phyloP scores from a whole-genome alignment of 208 protist genomes.

The Trypanosoma brucei region DNA sequence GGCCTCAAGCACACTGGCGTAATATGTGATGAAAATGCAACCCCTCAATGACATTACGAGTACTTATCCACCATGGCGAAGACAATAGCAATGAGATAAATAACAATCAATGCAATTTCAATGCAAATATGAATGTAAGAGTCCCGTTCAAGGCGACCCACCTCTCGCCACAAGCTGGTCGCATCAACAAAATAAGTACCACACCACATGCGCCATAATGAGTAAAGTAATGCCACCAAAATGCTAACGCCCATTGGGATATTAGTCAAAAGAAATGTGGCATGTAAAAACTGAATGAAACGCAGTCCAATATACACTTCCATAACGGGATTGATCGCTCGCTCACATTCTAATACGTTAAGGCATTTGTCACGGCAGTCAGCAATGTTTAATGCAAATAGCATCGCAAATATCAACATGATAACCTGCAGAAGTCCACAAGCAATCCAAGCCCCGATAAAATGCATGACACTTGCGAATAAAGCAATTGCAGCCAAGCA shows the following conservation, averaged over 20 bases:
- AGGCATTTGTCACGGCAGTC: conserved; percentile 76
- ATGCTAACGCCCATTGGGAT: conserved; percentile 41
- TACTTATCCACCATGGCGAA: conserved; percentile 63
- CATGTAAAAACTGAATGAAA: conserved; percentile 57
- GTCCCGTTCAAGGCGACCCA: conserved; percentile 54
- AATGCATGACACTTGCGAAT: conserved; percentile 56
- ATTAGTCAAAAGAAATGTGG: conserved; percentile 38
- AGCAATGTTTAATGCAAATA: conserved; percentile 76
- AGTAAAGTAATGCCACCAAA: conserved; percentile 26
- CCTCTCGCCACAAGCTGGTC: conserved; percentile 71
- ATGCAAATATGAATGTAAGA: conserved; percentile 53
- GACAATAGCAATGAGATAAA: conserved; percentile 56
- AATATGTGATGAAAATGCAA: no score
- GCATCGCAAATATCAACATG: conserved; percentile 60
- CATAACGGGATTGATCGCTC: conserved; percentile 67
- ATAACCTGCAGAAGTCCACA: conserved; percentile 55
- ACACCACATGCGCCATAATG: conserved; percentile 44
- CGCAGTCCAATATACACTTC: conserved; percentile 67
- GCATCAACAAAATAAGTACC: conserved; percentile 69
- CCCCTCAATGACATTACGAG: conserved; percentile 7
- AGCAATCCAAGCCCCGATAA: conserved; percentile 75
- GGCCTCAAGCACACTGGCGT: no score
- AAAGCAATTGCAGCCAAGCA: conserved; percentile 49
- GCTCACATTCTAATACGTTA: conserved; percentile 78
- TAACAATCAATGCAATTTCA: conserved; percentile 56